phyloP scores from a whole-genome alignment of 129 eudicot species.

The Saussurea involucrata region DNA sequence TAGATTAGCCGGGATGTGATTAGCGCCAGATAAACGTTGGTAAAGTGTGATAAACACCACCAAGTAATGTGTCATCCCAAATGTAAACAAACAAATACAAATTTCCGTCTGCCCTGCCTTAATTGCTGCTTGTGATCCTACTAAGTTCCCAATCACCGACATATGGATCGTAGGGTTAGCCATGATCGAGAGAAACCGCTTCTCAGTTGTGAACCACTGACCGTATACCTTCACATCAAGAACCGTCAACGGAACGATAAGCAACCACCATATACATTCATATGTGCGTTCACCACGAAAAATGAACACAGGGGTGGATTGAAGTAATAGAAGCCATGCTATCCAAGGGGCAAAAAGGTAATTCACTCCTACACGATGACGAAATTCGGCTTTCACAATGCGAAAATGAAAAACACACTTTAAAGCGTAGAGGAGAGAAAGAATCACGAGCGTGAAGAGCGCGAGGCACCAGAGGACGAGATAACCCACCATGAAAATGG shows the following conservation, averaged over 20 bases:
- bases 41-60: constrained; percentile 73
- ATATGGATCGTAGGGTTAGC: constrained; percentile 90
- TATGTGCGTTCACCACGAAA: constrained; percentile 2
- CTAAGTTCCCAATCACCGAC: constrained; percentile 70
- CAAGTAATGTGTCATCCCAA: constrained; percentile 66
- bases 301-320: constrained; percentile 31
- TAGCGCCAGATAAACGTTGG: constrained; percentile 54
- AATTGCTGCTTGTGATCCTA: constrained; percentile 64
- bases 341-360: constrained; percentile 75
- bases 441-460: constrained; percentile 23
- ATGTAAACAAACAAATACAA: constrained; percentile 54
- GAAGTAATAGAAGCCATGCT: constrained; percentile 64
- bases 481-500: constrained; percentile 12
- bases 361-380: constrained; percentile 57
- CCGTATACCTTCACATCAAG: constrained; percentile 84
- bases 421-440: constrained; percentile 52
- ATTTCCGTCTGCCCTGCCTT: constrained; percentile 72
- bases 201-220: constrained; percentile 79
- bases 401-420: constrained; percentile 50
- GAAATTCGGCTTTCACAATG: constrained; percentile 55
- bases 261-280: constrained; percentile 43
- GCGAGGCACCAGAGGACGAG: constrained; percentile 60
- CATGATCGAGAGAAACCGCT: constrained; percentile 53
- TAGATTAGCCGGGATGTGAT: constrained; percentile 49
- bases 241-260: constrained; percentile 42